phyloP scores from a whole-genome alignment of 805 yeast genomes.

The Pichia cabralensis region DNA sequence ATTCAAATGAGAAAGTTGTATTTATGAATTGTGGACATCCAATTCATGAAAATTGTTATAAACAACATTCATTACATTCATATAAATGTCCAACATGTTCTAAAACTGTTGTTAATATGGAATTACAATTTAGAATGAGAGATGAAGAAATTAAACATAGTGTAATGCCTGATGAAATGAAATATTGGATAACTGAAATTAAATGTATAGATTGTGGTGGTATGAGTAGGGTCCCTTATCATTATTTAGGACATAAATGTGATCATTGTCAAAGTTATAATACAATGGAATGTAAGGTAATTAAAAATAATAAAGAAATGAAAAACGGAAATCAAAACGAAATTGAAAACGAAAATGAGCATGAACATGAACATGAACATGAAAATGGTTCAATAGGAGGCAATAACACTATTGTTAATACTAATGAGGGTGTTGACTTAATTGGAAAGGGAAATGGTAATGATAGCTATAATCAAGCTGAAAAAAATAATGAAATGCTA shows the following conservation, averaged over 20 bases:
- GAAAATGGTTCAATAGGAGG: too few relatives aligned
- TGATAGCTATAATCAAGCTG: too few relatives aligned
- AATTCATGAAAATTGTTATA: constrained; percentile 77
- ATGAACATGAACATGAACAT: too few relatives aligned
- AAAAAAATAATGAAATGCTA: too few relatives aligned
- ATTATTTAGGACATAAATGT: constrained; percentile 80
- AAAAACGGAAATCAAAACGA: background rate
- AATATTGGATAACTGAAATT: constrained; percentile 63
- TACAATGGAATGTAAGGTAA: constrained; percentile 60
- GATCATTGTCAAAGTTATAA: constrained; percentile 82
- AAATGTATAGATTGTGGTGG: constrained; percentile 85
- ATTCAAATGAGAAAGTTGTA: constrained; percentile 71
- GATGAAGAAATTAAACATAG: constrained; percentile 75
- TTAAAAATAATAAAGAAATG: constrained; percentile 47
- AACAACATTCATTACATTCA: constrained; percentile 69
- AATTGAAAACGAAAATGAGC: too few relatives aligned
- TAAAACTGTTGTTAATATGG: constrained; percentile 77
- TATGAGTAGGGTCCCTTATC: constrained; percentile 64
- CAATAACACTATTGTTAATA: too few relatives aligned
- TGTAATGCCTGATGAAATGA: constrained; percentile 73
- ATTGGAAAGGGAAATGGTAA: constrained; percentile 6
- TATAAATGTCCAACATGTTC: constrained; percentile 91
- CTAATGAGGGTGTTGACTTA: too few relatives aligned
- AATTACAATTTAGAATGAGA: constrained; percentile 74
- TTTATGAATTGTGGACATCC: constrained; percentile 95